Evolutionary conservation across 192 early-diverging fungal genomes (phyloP).

Genomic region (Bifiguratus adelaidae): DNA sequence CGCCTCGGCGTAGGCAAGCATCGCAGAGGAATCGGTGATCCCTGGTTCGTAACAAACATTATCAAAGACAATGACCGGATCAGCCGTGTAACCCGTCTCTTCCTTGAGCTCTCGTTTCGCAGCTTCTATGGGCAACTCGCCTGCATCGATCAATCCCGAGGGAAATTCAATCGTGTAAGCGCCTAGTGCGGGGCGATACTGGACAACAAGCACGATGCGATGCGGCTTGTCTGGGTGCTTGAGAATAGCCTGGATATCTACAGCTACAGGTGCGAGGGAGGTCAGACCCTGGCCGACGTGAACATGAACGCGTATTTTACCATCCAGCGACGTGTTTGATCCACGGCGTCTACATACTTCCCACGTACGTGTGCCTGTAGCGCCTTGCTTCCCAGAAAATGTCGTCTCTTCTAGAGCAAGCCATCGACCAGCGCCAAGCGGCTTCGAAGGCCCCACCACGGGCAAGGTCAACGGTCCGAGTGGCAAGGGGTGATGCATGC

Average conservation of each 20-base stretch:
- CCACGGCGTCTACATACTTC: neutral
- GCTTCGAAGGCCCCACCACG: neutral
- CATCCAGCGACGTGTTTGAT: neutral
- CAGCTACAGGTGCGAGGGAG: slow-evolving; percentile 11
- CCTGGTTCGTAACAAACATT: slow-evolving; percentile 40
- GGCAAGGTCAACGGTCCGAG: too few species aligned
- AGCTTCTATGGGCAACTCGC: slow-evolving; percentile 19
- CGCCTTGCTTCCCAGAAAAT: neutral
- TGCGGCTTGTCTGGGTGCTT: slow-evolving; percentile 6
- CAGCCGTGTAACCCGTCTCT: slow-evolving; percentile 29
- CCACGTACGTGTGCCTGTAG: neutral
- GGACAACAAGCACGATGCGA: slow-evolving; percentile 24
- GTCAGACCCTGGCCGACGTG: neutral
- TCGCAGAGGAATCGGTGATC: slow-evolving; percentile 28
- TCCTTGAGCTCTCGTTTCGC: slow-evolving; percentile 32
- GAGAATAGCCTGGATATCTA: slow-evolving; percentile 30
- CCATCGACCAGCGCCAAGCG: neutral
- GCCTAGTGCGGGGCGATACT: slow-evolving; percentile 32
- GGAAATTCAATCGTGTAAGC: slow-evolving; percentile 32
- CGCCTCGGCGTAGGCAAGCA: slow-evolving; percentile 25
- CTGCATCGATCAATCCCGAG: slow-evolving; percentile 28
- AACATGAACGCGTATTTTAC: neutral
- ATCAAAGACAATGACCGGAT: slow-evolving; percentile 4
- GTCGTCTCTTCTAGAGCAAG: neutral
- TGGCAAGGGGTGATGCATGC: too few species aligned